Conservation (phyloP, 192 early-diverging fungal genomes). For the Gaertneriomyces sp. region DNA sequence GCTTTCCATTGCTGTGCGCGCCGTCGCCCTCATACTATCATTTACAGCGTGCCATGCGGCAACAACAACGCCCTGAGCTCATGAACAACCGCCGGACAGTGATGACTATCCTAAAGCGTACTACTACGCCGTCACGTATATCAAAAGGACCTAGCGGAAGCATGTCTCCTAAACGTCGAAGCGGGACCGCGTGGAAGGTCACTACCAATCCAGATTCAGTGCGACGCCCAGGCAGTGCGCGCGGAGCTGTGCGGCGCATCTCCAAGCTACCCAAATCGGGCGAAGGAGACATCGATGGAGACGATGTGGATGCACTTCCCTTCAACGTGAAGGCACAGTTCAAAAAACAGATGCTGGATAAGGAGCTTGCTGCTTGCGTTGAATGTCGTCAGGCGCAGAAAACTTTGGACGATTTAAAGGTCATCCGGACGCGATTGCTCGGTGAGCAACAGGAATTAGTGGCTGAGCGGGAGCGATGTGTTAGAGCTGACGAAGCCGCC, state of each 20-base stretch:
- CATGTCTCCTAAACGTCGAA: conserved; percentile 18
- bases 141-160: conserved; percentile 18
- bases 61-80: conserved; percentile 14
- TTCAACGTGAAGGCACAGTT: conserved; percentile 39
- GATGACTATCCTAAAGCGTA: conserved; percentile 33
- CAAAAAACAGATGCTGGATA: conserved; percentile 51
- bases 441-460: conserved; percentile 47
- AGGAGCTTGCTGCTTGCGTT: conserved; percentile 40
- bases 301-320: conserved; percentile 1
- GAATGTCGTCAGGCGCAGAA: conserved; percentile 32
- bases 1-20: background rate
- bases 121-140: conserved; percentile 25
- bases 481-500: conserved; percentile 34
- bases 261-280: too few species aligned
- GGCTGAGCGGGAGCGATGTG: conserved; percentile 41
- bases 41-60: background rate
- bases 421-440: conserved; percentile 26
- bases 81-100: conserved; percentile 13
- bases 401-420: conserved; percentile 32
- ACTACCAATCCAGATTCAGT: conserved; percentile 6
- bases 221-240: background rate
- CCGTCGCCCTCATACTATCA: too few species aligned
- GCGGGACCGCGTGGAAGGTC: conserved; percentile 18
- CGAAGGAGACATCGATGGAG: background rate
- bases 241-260: too few species aligned